phyloP scores from a whole-genome alignment of 139 green algal genomes.

The Edaphochlamys debaryana region DNA sequence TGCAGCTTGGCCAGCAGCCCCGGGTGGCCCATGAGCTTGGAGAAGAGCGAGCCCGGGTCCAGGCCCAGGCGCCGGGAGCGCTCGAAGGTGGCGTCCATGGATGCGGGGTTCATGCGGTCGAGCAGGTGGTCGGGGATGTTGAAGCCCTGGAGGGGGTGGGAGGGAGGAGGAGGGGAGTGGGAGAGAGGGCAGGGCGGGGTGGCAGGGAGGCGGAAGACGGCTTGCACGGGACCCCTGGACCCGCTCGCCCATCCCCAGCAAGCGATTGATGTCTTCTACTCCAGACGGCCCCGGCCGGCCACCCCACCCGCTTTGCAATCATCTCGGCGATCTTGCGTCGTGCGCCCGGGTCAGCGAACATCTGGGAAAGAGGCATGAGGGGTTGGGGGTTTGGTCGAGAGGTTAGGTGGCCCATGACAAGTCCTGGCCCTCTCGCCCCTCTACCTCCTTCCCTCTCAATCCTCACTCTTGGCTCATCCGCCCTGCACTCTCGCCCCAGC shows the following conservation, averaged over 20 bases:
- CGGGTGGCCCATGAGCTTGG: slow-evolving; percentile 42
- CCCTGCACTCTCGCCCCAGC: no score
- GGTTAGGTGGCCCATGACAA: no score
- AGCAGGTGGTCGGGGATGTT: slow-evolving; percentile 25
- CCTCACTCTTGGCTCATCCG: no score
- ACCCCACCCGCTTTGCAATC: slow-evolving; percentile 21
- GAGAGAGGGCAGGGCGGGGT: no score
- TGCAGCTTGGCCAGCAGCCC: slow-evolving; percentile 49
- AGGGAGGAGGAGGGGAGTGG: neutral
- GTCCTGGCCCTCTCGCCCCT: no score
- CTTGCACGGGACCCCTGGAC: no score
- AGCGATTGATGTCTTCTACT: no score
- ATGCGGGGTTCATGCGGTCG: slow-evolving; percentile 20
- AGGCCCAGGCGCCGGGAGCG: slow-evolving; percentile 37
- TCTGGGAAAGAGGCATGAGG: no score
- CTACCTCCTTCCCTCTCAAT: no score
- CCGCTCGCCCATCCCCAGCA: no score
- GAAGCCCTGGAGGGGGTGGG: no score
- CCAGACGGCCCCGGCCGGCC: neutral
- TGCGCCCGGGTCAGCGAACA: slow-evolving; percentile 22
- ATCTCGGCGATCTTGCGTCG: slow-evolving; percentile 22
- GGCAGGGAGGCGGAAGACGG: neutral
- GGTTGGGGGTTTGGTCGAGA: no score
- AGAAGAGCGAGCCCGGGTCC: slow-evolving; percentile 37
- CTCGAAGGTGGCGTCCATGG: slow-evolving; percentile 31